A percentile compares a stretch with the other conserved stretches of the same genome.
Evolutionary conservation across 441 rosid species (phyloP).

Genomic region (Corymbia citriodora): DNA sequence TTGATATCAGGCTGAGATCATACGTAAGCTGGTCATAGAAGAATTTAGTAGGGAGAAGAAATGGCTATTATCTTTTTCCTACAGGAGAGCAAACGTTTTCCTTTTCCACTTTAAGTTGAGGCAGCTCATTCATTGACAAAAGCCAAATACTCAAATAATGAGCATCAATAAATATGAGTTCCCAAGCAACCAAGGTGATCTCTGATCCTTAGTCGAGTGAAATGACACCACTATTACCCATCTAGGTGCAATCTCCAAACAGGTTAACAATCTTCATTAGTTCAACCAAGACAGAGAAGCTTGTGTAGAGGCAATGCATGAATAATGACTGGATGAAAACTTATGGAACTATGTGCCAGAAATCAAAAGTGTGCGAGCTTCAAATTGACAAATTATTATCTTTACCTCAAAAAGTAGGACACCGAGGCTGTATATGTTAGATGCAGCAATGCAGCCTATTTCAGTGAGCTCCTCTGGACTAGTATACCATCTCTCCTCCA

Average conservation of each 20-base stretch:
- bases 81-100: neutral
- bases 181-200: neutral
- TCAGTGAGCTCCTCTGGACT: neutral
- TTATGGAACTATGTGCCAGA: neutral
- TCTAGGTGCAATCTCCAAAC: neutral
- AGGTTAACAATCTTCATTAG: neutral
- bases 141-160: neutral
- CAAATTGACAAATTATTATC: neutral
- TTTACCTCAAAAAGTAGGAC: neutral
- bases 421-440: slow-evolving; percentile 1
- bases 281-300: neutral
- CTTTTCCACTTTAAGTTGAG: neutral
- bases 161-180: neutral
- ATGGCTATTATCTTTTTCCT: neutral
- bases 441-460: neutral
- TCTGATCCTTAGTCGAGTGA: neutral
- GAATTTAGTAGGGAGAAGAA: neutral
- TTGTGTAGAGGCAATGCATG: neutral
- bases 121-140: neutral
- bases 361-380: neutral
- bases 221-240: neutral
- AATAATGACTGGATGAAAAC: neutral
- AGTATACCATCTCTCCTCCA: neutral
- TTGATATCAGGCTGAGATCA: neutral
- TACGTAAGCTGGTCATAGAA: neutral